Conservation (phyloP, 805 yeast genomes). For the Brettanomyces custersianus region DNA sequence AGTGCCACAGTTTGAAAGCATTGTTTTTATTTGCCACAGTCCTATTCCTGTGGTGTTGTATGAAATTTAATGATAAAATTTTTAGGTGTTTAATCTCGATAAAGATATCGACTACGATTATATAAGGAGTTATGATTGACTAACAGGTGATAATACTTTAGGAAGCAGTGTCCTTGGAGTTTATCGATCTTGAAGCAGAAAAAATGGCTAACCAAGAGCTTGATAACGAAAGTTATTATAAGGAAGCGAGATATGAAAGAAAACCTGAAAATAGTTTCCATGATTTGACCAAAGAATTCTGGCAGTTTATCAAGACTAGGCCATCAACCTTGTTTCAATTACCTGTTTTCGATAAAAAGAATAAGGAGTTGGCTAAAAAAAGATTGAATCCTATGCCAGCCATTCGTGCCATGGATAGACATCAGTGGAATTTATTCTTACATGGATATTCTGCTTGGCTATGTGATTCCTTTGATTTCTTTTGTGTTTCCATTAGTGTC, state of each 20-base stretch:
- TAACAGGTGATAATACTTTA: too few relatives aligned
- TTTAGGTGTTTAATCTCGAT: too few relatives aligned
- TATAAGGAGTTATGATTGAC: too few relatives aligned
- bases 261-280: slow-evolving; percentile 1
- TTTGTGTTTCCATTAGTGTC: slow-evolving; percentile 28
- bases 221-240: background rate
- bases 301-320: slow-evolving; percentile 6
- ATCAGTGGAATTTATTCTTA: slow-evolving; percentile 38
- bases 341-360: slow-evolving; percentile 5
- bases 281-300: slow-evolving; percentile 5
- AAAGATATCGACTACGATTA: too few relatives aligned
- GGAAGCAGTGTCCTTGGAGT: too few relatives aligned
- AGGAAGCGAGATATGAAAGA: background rate
- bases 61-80: too few relatives aligned
- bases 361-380: slow-evolving; percentile 25
- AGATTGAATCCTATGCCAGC: slow-evolving; percentile 52
- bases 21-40: too few relatives aligned
- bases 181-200: too few relatives aligned
- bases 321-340: slow-evolving; percentile 7
- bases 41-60: too few relatives aligned
- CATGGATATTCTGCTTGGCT: slow-evolving; percentile 44
- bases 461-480: slow-evolving; percentile 47
- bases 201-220: too few relatives aligned
- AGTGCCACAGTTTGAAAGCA: too few relatives aligned
- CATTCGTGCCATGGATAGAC: slow-evolving; percentile 31